These are phyloP conservation scores for Amphibolis antarctica DNA, from an alignment of 106 monocot genomes.

Conservation along the genomic window DNA sequence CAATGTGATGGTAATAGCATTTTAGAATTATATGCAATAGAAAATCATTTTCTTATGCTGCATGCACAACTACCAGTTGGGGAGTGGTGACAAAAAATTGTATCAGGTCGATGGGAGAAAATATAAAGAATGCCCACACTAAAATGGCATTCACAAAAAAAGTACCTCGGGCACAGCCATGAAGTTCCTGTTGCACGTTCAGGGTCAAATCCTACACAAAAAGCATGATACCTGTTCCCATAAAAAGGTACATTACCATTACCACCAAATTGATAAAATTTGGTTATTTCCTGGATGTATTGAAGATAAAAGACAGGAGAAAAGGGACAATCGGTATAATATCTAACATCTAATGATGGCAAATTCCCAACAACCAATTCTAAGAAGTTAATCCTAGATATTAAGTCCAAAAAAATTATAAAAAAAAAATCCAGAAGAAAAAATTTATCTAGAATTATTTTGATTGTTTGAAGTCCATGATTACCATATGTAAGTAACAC, in stretches of 20 bases:
- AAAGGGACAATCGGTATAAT: too few species aligned
- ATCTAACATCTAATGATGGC: too few species aligned
- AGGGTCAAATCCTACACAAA: constrained; percentile 85
- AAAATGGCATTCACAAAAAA: background rate
- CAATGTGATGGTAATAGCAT: background rate
- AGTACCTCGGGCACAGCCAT: constrained; percentile 93
- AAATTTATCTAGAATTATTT: background rate
- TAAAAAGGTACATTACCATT: background rate
- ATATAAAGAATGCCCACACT: too few species aligned
- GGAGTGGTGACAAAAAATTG: too few species aligned
- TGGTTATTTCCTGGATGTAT: background rate
- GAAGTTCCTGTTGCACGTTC: constrained; percentile 36
- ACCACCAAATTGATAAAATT: background rate
- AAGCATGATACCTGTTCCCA: constrained; percentile 81
- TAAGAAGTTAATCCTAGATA: too few species aligned
- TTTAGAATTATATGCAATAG: too few species aligned
- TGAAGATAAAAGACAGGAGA: background rate
- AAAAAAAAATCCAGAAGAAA: background rate
- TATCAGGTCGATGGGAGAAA: too few species aligned
- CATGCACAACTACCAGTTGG: too few species aligned
- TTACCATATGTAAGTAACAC: background rate
- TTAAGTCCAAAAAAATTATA: too few species aligned
- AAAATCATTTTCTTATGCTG: too few species aligned
- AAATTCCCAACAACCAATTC: too few species aligned
- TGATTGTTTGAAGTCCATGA: background rate